Percentiles rank a stretch among this genome's conserved stretches.
These are phyloP conservation scores for Trapa incisa DNA, from an alignment of 345 rosid genomes.

Conservation along the genomic window DNA sequence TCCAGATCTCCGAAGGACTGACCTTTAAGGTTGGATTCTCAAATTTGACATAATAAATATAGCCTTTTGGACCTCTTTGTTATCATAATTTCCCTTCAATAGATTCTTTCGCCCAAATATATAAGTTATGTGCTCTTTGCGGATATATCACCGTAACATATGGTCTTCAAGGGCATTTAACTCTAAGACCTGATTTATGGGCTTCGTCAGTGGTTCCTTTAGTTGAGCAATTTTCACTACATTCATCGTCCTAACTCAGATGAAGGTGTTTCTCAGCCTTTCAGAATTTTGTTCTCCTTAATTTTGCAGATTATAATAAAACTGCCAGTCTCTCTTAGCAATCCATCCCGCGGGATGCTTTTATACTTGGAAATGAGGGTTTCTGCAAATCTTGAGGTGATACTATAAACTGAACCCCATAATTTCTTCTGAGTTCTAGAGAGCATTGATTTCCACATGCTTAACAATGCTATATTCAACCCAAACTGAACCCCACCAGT, in stretches of 20 bases:
- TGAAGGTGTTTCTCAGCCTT: background rate
- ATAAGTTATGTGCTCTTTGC: background rate
- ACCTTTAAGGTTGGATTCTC: slow-evolving; percentile 18
- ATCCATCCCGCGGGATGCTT: background rate
- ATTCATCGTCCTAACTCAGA: background rate
- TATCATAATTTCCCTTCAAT: background rate
- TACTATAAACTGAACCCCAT: too few species aligned
- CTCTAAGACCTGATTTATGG: background rate
- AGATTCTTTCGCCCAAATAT: background rate
- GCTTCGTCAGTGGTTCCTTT: background rate
- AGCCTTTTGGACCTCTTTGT: background rate
- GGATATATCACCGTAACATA: background rate
- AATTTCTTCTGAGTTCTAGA: background rate
- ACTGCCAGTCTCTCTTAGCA: background rate
- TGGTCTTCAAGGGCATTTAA: background rate
- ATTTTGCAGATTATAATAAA: background rate
- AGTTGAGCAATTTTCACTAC: background rate
- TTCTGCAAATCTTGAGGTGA: too few species aligned
- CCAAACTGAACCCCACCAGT: background rate
- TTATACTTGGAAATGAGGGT: background rate
- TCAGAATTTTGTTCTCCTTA: background rate
- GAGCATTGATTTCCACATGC: too few species aligned
- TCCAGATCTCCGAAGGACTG: slow-evolving; percentile 45
- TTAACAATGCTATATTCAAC: too few species aligned
- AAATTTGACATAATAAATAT: background rate